A percentile compares a stretch with the other conserved stretches of the same genome.
Conservation (phyloP, 1,284 basidiomycete genomes). For the Tilletia walkeri region DNA sequence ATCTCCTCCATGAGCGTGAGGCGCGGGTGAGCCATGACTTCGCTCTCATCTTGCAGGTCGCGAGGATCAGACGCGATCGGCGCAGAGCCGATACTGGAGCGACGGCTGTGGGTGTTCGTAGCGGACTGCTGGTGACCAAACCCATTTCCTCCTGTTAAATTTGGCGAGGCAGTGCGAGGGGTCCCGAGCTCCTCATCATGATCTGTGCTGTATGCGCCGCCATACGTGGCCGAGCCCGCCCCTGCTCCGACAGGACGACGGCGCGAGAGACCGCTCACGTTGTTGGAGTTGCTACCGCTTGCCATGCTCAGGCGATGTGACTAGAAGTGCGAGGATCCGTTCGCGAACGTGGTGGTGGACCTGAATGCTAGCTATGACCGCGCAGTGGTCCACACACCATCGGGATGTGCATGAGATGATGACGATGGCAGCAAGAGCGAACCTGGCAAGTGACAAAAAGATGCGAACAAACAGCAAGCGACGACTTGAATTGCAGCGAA, state of each 20-base stretch:
- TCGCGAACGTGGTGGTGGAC: too few species aligned
- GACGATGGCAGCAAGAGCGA: too few species aligned
- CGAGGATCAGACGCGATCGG: constrained; percentile 83
- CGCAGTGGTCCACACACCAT: too few species aligned
- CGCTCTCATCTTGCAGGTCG: constrained; percentile 75
- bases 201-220: neutral
- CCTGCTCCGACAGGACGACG: neutral
- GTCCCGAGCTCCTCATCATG: constrained; percentile 11
- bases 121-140: neutral
- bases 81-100: constrained; percentile 2
- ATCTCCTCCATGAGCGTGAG: constrained; percentile 98
- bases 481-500: too few species aligned
- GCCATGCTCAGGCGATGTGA: constrained; percentile 7
- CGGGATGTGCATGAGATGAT: too few species aligned
- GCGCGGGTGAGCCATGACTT: constrained; percentile 73
- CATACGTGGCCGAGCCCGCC: neutral
- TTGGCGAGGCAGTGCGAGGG: neutral
- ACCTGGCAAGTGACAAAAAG: too few species aligned
- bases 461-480: too few species aligned
- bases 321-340: neutral
- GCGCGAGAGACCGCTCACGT: constrained; percentile 2
- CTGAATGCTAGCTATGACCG: too few species aligned
- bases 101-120: neutral
- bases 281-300: neutral
- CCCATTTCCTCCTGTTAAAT: neutral